phyloP scores from a whole-genome alignment of 805 yeast species.

The Yarrowia sp. region DNA sequence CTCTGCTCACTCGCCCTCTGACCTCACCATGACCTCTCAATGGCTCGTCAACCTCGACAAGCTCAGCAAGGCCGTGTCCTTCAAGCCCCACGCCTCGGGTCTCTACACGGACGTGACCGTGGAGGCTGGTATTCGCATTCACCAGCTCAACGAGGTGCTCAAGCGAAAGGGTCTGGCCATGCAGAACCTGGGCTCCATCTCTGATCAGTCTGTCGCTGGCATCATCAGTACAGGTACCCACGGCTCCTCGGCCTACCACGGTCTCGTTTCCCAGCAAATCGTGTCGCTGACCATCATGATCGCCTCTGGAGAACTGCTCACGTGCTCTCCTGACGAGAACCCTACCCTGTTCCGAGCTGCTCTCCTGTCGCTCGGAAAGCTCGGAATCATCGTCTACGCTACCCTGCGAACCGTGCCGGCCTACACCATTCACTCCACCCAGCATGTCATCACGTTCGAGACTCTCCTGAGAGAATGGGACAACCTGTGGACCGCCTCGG shows the following conservation, averaged over 20 bases:
- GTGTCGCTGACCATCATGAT: constrained; percentile 78
- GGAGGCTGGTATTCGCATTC: constrained; percentile 89
- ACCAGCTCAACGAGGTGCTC: constrained; percentile 72
- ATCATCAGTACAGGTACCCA: constrained; percentile 96
- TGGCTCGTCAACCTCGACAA: constrained; percentile 90
- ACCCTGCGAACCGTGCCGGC: constrained; percentile 85
- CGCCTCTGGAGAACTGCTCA: constrained; percentile 74
- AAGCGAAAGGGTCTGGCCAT: constrained; percentile 73
- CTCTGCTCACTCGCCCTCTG: constrained; percentile 94
- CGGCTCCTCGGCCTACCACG: constrained; percentile 93
- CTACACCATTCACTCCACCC: constrained; percentile 78
- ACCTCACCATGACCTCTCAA: constrained; percentile 82
- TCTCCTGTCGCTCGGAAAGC: constrained; percentile 83
- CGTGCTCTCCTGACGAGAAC: constrained; percentile 69
- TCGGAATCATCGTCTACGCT: constrained; percentile 86
- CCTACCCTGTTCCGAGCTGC: constrained; percentile 80
- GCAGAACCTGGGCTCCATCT: constrained; percentile 91
- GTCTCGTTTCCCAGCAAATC: constrained; percentile 84
- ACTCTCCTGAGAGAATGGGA: constrained; percentile 58
- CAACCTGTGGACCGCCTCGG: constrained; percentile 84
- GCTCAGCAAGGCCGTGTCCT: constrained; percentile 60
- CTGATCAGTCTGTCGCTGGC: constrained; percentile 95
- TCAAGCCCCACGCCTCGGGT: constrained; percentile 43
- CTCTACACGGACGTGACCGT: constrained; percentile 84
- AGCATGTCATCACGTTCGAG: constrained; percentile 81